Evolutionary conservation across 495 filamentous ascomycete genomes (phyloP), one percentile per base, ranked within the genome.

Genomic region (Xylaria bambusicola): DNA sequence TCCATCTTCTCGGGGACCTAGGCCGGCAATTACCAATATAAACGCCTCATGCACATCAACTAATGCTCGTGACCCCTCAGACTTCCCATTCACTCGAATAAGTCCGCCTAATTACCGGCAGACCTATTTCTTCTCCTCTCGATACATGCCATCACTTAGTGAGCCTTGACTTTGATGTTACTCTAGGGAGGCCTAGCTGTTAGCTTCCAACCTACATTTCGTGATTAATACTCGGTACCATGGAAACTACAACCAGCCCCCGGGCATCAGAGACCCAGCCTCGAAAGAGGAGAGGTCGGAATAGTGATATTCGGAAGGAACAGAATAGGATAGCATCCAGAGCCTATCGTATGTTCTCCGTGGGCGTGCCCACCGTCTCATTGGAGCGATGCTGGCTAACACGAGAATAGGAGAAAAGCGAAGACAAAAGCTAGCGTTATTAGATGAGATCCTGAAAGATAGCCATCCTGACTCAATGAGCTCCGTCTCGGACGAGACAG

Each of bases 291-390:
- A 71, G 69, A 47, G 63, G 66, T 35, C 59, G 62, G 45, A 72
- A 70, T 49, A 72, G 61, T 40, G 65, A 70, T 24, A 59, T 68
- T 12, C 63, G 70, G 9, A 72, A 70, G 48, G 70, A 72, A 46
- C 70, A 72, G 48, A 72, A 72, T 23, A 62, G 70, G 53, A 68
- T 70, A 41, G 70, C 70, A 15, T 72, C 70, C 46, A 67, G 70
- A 48, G 66, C 67, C 18, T 72, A 72, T 64, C 62, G 70, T 72
- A 59, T 48, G 70, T 63, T 56, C 26, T 17, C 46, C n/a, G n/a
- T n/a, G n/a, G n/a, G n/a, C n/a, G n/a, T n/a, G n/a, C n/a, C 41
- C 38, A n/a, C 17, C 52, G 33, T 15, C 15, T 20, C 17, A 26
- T 42, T 53, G n/a, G 33, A 15, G 23, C n/a, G 17, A 40, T 15